Base-by-base conservation (phyloP, 2,329 filamentous ascomycete genomes). In the Colletotrichum cuscutae region DNA sequence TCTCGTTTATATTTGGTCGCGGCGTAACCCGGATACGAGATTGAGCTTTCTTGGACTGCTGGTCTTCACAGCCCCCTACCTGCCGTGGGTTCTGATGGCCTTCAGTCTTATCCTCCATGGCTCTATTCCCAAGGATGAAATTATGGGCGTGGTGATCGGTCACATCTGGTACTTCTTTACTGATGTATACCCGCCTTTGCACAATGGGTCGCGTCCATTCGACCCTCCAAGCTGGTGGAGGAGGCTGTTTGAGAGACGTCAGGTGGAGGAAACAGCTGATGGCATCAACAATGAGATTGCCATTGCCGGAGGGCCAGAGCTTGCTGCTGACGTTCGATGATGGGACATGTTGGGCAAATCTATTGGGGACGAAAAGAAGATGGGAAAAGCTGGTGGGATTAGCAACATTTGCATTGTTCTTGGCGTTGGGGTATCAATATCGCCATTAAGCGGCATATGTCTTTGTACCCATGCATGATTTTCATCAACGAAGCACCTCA, bases 151-250 rank as follows among this genome's bases (percentile, higher is more conserved):
- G 19, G 91, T 97, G 11, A 95, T 98, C 52, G 97, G 97, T 11
- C 97, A 99, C 83, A 89, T 98, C 53, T 98, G 95, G 93, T 99
- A 98, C 83, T 99, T 98, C 85, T 98, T 98, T 83, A 94, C 92
- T 72, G 97, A 99, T 81, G 95, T 99, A 19, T 99, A 98, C 82
- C 97, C 97, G 4, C 94, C 95, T 3, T 89, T 98, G 56, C 94
- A 98, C 83, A 91, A 93, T 75, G 95, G 95, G 22, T 92, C 93
- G 64, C 89, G 94, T 68, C 97, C 97, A 0, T 87, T 99, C 60
- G 96, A 98, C 78, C 96, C 97, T 49, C 97, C 97, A 0, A 85
- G 86, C 72, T 98, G 94, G 92, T 99, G 96, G 96, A 89, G 94
- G 71, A 89, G 95, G 54, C 79, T 98, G 22, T 98, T 98, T 79